phyloP scores from a whole-genome alignment of 179 eudicot species.

The Gypsophila paniculata region DNA sequence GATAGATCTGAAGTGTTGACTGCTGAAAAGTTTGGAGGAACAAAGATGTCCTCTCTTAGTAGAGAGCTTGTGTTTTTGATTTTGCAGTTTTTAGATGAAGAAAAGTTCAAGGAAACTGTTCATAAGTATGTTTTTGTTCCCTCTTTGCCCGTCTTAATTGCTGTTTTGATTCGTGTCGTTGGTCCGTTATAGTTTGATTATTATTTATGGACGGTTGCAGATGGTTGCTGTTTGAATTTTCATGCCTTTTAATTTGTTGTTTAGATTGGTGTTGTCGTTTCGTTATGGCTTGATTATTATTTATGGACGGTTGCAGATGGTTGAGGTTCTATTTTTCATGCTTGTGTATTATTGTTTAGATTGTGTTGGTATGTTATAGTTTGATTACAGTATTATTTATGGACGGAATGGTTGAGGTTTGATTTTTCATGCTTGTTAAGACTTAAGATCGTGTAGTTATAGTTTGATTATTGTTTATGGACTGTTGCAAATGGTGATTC shows the following conservation, averaged over 20 bases:
- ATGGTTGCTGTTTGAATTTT: background rate
- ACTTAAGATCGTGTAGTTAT: no score
- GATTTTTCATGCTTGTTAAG: no score
- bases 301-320: no score
- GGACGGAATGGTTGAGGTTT: no score
- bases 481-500: no score
- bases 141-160: background rate
- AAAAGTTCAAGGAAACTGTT: conserved; percentile 88
- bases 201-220: no score
- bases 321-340: no score
- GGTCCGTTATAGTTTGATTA: background rate
- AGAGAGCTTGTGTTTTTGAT: conserved; percentile 95
- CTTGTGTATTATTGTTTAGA: no score
- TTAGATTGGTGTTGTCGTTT: background rate
- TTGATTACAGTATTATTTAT: no score
- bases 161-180: background rate
- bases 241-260: background rate
- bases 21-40: conserved; percentile 27
- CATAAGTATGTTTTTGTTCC: conserved; percentile 57
- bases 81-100: conserved; percentile 92
- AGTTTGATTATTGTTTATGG: no score
- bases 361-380: no score
- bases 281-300: background rate
- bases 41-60: conserved; percentile 82
- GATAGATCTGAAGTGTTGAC: conserved; percentile 55